phyloP scores from a whole-genome alignment of 1,284 basidiomycete genomes.

The Tilletia indica region DNA sequence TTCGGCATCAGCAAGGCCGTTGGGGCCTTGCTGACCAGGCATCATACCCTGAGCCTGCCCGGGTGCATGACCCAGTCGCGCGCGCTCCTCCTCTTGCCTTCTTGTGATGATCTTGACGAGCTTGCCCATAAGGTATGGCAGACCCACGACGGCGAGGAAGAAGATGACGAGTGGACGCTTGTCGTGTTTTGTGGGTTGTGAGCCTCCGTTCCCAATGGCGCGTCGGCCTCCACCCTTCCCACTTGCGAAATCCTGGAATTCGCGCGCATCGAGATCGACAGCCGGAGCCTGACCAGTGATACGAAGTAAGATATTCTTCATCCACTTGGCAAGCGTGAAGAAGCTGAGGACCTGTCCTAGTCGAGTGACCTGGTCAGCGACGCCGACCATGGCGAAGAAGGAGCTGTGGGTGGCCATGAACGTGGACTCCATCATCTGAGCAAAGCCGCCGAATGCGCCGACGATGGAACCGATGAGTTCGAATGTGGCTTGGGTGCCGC shows the following conservation, averaged over 20 bases:
- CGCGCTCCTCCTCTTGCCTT: slow-evolving; percentile 60
- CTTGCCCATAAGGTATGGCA: slow-evolving; percentile 90
- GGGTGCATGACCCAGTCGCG: slow-evolving; percentile 46
- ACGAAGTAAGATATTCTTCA: slow-evolving; percentile 60
- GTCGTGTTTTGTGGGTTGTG: slow-evolving; percentile 39
- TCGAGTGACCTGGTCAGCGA: slow-evolving; percentile 89
- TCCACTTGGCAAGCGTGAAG: slow-evolving; percentile 82
- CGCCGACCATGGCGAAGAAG: slow-evolving; percentile 98
- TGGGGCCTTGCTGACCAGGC: slow-evolving; percentile 64
- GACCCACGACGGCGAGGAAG: slow-evolving; percentile 88
- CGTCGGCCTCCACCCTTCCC: slow-evolving; percentile 18
- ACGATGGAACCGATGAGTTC: slow-evolving; percentile 90
- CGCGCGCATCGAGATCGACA: slow-evolving; percentile 44
- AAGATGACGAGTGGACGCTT: slow-evolving; percentile 92
- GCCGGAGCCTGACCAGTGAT: slow-evolving; percentile 43
- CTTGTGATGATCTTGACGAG: slow-evolving; percentile 77
- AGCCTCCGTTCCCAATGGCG: slow-evolving; percentile 25
- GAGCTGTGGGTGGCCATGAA: slow-evolving; percentile 98
- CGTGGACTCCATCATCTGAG: slow-evolving; percentile 95
- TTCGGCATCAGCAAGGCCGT: slow-evolving; percentile 40
- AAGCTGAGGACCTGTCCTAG: slow-evolving; percentile 85
- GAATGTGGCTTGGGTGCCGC: slow-evolving; percentile 88
- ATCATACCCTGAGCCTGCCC: slow-evolving; percentile 59
- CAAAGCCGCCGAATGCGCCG: slow-evolving; percentile 89
- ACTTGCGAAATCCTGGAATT: slow-evolving; percentile 50